Percentiles rank a stretch among this genome's conserved stretches.
Evolutionary conservation across 768 basidiomycete species (phyloP).

Genomic region (Suillus discolor): DNA sequence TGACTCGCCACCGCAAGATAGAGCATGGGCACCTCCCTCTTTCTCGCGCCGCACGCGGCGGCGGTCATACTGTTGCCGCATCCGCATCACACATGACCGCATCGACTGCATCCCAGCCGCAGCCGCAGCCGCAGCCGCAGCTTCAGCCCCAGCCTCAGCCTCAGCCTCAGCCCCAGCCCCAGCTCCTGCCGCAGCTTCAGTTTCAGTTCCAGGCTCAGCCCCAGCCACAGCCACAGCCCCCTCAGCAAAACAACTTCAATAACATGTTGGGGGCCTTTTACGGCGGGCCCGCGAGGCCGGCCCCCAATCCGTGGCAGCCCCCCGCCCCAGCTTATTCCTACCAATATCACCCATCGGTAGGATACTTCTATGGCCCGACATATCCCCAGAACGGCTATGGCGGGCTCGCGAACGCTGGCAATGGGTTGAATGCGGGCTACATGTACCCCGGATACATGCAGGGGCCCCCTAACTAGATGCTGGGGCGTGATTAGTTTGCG

Average conservation of each 20-base stretch:
- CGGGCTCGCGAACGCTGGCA: background rate
- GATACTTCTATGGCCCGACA: background rate
- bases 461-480: no score
- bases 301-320: background rate
- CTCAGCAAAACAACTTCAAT: background rate
- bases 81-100: background rate
- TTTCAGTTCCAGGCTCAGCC: background rate
- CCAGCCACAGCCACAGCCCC: accelerated
- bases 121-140: background rate
- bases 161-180: background rate
- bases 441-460: no score
- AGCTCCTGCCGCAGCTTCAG: background rate
- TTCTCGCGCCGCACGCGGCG: background rate
- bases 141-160: no score
- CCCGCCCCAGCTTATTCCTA: background rate
- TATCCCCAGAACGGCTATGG: background rate
- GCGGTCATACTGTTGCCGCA: background rate
- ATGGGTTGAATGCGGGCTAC: background rate
- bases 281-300: background rate
- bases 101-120: background rate
- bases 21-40: constrained; percentile 23
- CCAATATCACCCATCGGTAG: background rate
- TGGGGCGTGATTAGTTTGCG: background rate
- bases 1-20: constrained; percentile 27
- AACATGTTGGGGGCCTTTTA: background rate